A percentile compares a stretch with the other conserved stretches of the same genome.
Evolutionary conservation across 2,329 filamentous ascomycete genomes (phyloP).

Genomic region (Cercospora sp.): DNA sequence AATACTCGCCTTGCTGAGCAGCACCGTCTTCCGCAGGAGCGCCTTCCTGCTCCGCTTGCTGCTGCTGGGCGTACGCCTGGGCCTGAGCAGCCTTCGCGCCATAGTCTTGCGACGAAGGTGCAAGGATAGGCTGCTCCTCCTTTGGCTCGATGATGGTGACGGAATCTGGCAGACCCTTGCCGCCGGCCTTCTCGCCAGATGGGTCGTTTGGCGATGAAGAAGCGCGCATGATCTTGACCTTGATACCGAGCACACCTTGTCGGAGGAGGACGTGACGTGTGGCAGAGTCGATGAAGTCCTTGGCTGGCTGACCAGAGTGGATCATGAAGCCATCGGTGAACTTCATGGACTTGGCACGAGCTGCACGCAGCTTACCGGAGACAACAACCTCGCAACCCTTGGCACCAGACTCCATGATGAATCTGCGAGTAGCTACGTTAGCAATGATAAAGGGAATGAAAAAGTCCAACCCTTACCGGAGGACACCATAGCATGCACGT

Average conservation of each 20-base stretch:
- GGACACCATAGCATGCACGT: constrained; percentile 99
- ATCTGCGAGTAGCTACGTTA: constrained; percentile 42
- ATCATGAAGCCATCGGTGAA: constrained; percentile 99
- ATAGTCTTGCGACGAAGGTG: constrained; percentile 98
- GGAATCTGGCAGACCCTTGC: constrained; percentile 95
- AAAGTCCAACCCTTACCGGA: constrained; percentile 45
- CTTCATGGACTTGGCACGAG: constrained; percentile 99
- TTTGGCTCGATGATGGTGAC: constrained; percentile 99
- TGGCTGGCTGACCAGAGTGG: constrained; percentile 98
- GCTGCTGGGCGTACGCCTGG: constrained; percentile 61
- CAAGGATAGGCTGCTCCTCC: constrained; percentile 94
- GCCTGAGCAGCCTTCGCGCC: constrained; percentile 81
- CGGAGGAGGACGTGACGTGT: constrained; percentile 99
- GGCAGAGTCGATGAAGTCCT: constrained; percentile 98
- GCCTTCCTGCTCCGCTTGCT: constrained; percentile 43
- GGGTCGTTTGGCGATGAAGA: constrained; percentile 68
- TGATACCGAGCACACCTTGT: constrained; percentile 99
- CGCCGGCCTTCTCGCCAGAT: constrained; percentile 96
- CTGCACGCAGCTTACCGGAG: constrained; percentile 97
- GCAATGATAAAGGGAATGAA: background rate
- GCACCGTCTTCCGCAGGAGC: constrained; percentile 29
- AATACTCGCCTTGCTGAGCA: constrained; percentile 18
- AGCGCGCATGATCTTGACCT: constrained; percentile 99
- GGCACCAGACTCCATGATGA: constrained; percentile 99
- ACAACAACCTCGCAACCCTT: constrained; percentile 99